A percentile compares a stretch with the other conserved stretches of the same genome.
These are phyloP conservation scores for Xerocomus nothofagi DNA, from an alignment of 1,284 basidiomycete species.

Conservation along the genomic window DNA sequence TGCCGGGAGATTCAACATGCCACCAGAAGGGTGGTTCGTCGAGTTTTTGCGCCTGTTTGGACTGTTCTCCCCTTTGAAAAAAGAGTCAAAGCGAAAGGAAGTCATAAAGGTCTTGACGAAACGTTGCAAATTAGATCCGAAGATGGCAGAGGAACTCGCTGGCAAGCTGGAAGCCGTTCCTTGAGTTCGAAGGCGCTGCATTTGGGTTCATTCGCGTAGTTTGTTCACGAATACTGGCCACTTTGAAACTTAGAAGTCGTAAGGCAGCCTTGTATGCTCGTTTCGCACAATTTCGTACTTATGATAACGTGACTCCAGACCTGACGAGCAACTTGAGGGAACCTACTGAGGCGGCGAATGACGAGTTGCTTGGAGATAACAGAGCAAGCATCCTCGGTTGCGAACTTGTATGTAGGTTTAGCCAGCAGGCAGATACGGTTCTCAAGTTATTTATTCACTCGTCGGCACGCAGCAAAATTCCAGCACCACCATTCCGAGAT, in stretches of 20 bases:
- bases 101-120: slow-evolving; percentile 27
- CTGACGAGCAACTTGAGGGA: background rate
- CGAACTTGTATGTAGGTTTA: background rate
- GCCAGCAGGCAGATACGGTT: background rate
- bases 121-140: slow-evolving; percentile 27
- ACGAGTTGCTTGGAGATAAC: background rate
- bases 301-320: background rate
- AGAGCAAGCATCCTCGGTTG: background rate
- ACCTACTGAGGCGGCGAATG: background rate
- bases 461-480: background rate
- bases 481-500: background rate
- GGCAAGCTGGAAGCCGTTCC: slow-evolving; percentile 8
- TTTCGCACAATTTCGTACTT: slow-evolving; percentile 3
- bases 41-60: slow-evolving; percentile 30
- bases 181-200: background rate
- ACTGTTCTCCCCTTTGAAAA: slow-evolving; percentile 26
- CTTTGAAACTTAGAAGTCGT: slow-evolving; percentile 1
- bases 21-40: slow-evolving; percentile 28
- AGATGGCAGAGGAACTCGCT: slow-evolving; percentile 23
- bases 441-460: background rate
- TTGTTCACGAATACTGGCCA: background rate
- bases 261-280: slow-evolving; percentile 9
- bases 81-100: slow-evolving; percentile 26
- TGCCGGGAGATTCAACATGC: slow-evolving; percentile 29
- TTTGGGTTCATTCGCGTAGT: background rate